Evolutionary conservation across 1,139 yeast genomes (phyloP), one percentile per base, ranked within the genome.

Genomic region (Hansenula anomala): DNA sequence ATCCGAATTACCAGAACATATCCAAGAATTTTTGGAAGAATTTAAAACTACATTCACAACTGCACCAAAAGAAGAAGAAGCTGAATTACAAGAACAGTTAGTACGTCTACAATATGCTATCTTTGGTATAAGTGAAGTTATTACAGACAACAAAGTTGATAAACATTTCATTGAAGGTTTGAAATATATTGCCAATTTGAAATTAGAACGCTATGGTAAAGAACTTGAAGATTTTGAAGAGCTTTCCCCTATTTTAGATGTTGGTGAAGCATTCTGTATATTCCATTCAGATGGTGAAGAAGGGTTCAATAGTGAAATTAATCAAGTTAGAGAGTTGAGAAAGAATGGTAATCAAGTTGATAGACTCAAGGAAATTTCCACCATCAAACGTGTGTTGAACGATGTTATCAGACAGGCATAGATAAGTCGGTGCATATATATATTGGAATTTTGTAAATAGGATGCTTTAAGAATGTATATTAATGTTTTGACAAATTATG

Each of bases 21-120:
- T 73, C 48, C 61, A 63, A 16, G 56, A 65, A 41, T 75, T 82
- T 43, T 63, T 85, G 43, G 56, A 66, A 7, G 79, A 77, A 32
- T 87, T 89, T 56, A 71, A 70, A 49, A 56, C 66, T 29, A 66
- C 71, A 39, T 89, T 84, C 59, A 58, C 86, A 33, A 66, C 67
- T 25, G 78, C 82, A 11, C 75, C 77, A 32, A 70, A 67, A 27
- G 69, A 74, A 16, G 84, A 79, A 49, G 75, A 80, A 28, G 69
- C 66, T 16, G 80, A 73, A 40, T 73, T 75, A 61, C 80, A 79
- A 56, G 88, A 79, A 42, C 79, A 80, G 56, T 69, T 89, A 42
- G 78, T 79, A 44, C 77, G 97, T 57, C 73, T 88, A 54, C 95
- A 86, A 59, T 78, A 73, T 53, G 90, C 95, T 0, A 63, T 88